phyloP scores from a whole-genome alignment of 1,139 yeast species.

The Debaryomyces psychrophilus region DNA sequence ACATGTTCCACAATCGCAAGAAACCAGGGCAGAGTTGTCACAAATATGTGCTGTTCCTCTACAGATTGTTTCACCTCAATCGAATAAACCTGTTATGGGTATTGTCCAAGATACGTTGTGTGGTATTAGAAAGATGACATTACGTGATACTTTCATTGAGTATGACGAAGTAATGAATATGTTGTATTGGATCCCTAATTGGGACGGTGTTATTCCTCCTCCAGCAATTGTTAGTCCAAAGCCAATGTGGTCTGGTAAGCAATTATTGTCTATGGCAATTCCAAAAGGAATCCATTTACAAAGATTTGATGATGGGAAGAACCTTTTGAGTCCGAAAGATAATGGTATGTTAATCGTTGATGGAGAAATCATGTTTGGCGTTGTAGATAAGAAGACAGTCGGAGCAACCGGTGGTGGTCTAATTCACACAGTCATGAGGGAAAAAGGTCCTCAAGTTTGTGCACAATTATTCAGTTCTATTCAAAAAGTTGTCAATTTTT shows the following conservation, averaged over 20 bases:
- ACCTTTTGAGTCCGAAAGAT: constrained; percentile 83
- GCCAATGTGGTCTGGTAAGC: constrained; percentile 98
- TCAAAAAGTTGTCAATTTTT: constrained; percentile 93
- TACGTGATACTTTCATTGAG: constrained; percentile 85
- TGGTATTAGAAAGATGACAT: constrained; percentile 94
- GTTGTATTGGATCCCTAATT: constrained; percentile 95
- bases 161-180: constrained; percentile 96
- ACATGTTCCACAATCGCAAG: constrained; percentile 98
- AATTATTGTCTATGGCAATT: constrained; percentile 86
- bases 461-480: constrained; percentile 90
- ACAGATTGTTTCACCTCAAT: constrained; percentile 97
- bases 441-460: constrained; percentile 90
- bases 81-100: constrained; percentile 99
- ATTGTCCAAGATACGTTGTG: constrained; percentile 98
- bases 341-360: constrained; percentile 90
- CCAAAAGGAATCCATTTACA: constrained; percentile 95
- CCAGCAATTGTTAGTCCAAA: constrained; percentile 95
- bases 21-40: constrained; percentile 93
- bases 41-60: constrained; percentile 96
- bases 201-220: constrained; percentile 99
- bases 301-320: constrained; percentile 87
- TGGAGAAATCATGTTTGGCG: constrained; percentile 96
- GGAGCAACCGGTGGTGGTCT: constrained; percentile 99
- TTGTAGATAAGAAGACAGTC: constrained; percentile 95
- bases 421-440: constrained; percentile 95